phyloP scores from a whole-genome alignment of 1,284 basidiomycete species.

The Tilletiopsis washingtonensis region DNA sequence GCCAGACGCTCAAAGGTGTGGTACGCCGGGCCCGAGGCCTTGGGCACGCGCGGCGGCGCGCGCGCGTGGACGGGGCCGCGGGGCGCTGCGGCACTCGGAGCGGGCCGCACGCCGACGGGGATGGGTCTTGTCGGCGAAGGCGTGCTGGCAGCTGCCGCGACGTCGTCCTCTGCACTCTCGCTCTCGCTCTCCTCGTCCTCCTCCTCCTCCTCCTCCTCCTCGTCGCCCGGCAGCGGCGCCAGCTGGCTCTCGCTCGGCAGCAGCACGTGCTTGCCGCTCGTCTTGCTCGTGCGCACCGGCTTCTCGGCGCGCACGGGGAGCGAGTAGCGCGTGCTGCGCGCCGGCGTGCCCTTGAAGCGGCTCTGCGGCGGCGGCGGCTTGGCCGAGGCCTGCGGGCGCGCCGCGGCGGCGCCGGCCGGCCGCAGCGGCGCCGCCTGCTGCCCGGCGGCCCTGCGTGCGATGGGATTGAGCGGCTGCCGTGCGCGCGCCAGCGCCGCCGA shows the following conservation, averaged over 20 bases:
- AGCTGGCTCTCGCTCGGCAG: conserved; percentile 86
- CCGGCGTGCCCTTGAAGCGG: conserved; percentile 41
- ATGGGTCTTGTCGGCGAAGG: neutral
- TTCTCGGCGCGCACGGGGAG: conserved; percentile 44
- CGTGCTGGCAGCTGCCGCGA: neutral
- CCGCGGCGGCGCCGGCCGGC: neutral
- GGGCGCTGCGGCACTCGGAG: neutral
- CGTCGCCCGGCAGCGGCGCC: conserved; percentile 57
- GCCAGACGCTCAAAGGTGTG: conserved; percentile 44
- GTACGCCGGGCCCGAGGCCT: conserved; percentile 32
- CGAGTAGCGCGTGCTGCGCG: conserved; percentile 40
- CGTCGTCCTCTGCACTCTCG: conserved; percentile 26
- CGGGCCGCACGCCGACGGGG: neutral
- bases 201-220: conserved; percentile 50
- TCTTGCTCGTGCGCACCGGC: conserved; percentile 75
- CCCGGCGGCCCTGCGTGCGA: neutral
- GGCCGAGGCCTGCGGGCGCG: neutral
- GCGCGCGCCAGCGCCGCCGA: conserved; percentile 6
- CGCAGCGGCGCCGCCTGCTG: conserved; percentile 4
- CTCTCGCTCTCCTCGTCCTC: conserved; percentile 37
- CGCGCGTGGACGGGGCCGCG: conserved; percentile 4
- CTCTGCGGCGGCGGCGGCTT: conserved; percentile 12
- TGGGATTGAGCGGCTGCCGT: neutral
- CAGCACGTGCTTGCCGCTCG: conserved; percentile 80
- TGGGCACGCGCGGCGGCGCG: conserved; percentile 11